Percentiles rank a stretch among this genome's conserved stretches.
These are phyloP conservation scores for Gilbertella persicaria DNA, from an alignment of 371 early-diverging fungal genomes.

Conservation along the genomic window DNA sequence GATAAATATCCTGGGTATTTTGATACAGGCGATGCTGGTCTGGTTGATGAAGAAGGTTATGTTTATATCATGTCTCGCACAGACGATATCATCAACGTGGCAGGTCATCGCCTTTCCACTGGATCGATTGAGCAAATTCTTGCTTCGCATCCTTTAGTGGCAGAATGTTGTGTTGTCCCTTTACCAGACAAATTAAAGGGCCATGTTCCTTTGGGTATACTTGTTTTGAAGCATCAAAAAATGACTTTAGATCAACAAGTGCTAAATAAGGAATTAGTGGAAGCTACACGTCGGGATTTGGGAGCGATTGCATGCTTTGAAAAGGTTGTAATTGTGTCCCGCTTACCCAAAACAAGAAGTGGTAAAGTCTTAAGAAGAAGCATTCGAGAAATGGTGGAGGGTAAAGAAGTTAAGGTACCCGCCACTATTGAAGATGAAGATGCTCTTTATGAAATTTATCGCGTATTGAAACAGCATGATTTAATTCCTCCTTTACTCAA, in stretches of 20 bases:
- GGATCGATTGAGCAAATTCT: constrained; percentile 89
- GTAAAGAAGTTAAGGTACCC: constrained; percentile 63
- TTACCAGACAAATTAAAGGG: constrained; percentile 70
- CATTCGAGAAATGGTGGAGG: constrained; percentile 74
- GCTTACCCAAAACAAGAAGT: constrained; percentile 91
- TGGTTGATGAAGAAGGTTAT: constrained; percentile 73
- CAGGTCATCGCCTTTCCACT: constrained; percentile 92
- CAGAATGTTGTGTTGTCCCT: constrained; percentile 79
- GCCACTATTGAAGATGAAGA: constrained; percentile 84
- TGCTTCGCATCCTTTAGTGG: constrained; percentile 67
- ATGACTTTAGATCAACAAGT: constrained; percentile 15
- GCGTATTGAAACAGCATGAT: constrained; percentile 18
- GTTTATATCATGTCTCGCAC: constrained; percentile 84
- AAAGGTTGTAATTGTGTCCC: constrained; percentile 62
- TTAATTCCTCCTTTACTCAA: constrained; percentile 16
- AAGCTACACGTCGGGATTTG: constrained; percentile 59
- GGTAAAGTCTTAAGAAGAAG: constrained; percentile 90
- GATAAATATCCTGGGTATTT: constrained; percentile 79
- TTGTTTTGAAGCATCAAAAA: constrained; percentile 52
- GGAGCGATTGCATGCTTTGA: constrained; percentile 83
- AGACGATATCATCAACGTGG: constrained; percentile 94
- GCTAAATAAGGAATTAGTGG: constrained; percentile 49
- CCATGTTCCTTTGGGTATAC: constrained; percentile 65
- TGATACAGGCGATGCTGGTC: constrained; percentile 85
- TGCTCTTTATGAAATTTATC: constrained; percentile 60